Percentiles rank a stretch among this genome's conserved stretches.
Evolutionary conservation across 345 rosid genomes (phyloP).

Genomic region (Salix purpurea): DNA sequence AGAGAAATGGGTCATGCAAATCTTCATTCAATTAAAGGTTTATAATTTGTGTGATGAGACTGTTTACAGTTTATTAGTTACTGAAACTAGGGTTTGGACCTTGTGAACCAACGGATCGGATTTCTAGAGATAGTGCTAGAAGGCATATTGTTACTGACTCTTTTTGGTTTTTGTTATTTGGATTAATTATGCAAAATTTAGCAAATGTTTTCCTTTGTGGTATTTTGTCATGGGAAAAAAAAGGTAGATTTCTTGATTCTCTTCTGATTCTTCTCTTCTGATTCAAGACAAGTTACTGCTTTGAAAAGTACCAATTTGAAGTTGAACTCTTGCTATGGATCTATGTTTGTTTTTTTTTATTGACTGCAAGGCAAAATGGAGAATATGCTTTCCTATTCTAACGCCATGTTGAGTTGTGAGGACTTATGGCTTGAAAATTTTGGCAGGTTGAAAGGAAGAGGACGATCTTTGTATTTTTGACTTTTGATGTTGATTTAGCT

Average conservation of each 20-base stretch:
- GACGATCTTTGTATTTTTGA: conserved; percentile 7
- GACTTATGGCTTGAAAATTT: neutral
- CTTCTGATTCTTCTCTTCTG: neutral
- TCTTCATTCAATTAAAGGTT: neutral
- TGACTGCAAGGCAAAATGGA: neutral
- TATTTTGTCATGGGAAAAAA: neutral
- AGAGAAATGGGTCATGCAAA: neutral
- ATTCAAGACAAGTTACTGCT: neutral
- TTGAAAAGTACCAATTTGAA: neutral
- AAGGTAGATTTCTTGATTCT: neutral
- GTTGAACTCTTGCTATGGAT: neutral
- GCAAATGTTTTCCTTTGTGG: neutral
- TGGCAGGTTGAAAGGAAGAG: conserved; percentile 9
- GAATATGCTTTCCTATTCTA: neutral
- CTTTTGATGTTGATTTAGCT: conserved; percentile 16
- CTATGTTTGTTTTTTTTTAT: neutral
- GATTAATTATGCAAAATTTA: neutral
- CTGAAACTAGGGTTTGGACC: neutral
- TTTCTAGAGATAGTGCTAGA: neutral
- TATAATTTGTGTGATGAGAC: neutral
- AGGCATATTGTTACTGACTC: neutral
- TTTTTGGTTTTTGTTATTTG: neutral
- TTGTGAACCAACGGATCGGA: neutral
- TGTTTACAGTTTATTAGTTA: neutral
- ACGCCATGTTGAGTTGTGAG: neutral